A percentile compares a stretch with the other conserved stretches of the same genome.
Evolutionary conservation across 2,329 filamentous ascomycete genomes (phyloP).

Genomic region (Fusarium bulbicola): DNA sequence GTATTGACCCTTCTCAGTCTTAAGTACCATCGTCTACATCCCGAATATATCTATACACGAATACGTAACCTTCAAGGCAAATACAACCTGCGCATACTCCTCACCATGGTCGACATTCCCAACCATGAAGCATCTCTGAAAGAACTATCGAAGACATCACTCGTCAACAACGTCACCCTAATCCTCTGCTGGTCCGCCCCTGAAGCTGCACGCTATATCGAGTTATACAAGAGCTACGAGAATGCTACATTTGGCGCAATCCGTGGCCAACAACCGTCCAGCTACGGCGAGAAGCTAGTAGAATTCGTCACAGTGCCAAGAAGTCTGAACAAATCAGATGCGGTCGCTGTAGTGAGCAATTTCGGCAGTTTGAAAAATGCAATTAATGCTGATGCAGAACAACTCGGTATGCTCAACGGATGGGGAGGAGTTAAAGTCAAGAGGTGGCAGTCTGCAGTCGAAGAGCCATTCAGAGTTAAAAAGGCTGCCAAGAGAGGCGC

Average conservation of each 20-base stretch:
- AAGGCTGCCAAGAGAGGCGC: constrained; percentile 66
- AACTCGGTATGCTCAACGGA: constrained; percentile 83
- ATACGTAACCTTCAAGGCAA: constrained; percentile 85
- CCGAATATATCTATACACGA: constrained; percentile 96
- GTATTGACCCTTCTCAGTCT: constrained; percentile 59
- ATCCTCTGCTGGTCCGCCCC: constrained; percentile 94
- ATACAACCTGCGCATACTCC: constrained; percentile 85
- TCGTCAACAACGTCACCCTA: constrained; percentile 92
- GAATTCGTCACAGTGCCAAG: constrained; percentile 93
- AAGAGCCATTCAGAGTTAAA: constrained; percentile 83
- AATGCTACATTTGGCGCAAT: constrained; percentile 84
- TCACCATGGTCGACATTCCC: constrained; percentile 93
- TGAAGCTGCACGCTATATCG: constrained; percentile 92
- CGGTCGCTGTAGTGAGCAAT: constrained; percentile 86
- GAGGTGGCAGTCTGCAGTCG: constrained; percentile 81
- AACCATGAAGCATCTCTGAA: constrained; percentile 92
- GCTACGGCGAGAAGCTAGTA: constrained; percentile 85
- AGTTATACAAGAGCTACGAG: constrained; percentile 95
- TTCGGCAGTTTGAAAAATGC: constrained; percentile 91
- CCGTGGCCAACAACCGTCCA: constrained; percentile 82
- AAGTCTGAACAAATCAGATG: constrained; percentile 94
- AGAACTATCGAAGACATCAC: constrained; percentile 89
- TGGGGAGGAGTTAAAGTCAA: constrained; percentile 97
- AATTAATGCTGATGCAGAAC: constrained; percentile 86
- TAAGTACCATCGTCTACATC: constrained; percentile 96